Evolutionary conservation across 2,329 filamentous ascomycete species (phyloP), one percentile per base, ranked within the genome.

Genomic region (Sclerotiophoma versabilis): DNA sequence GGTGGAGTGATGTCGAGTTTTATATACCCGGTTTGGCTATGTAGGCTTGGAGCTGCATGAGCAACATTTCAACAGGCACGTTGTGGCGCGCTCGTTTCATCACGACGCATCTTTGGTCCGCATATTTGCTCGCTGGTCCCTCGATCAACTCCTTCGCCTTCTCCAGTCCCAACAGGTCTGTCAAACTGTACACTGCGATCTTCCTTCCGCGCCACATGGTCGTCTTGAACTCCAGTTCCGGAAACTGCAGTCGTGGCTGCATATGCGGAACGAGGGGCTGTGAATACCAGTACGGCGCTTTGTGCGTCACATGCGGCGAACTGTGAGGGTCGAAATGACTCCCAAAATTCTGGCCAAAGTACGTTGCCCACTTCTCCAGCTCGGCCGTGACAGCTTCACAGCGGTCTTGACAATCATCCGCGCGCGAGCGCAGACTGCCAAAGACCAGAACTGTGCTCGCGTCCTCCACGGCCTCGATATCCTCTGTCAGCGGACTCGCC

Each of bases 131-230:
- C 0, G 57, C 61, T 12, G 33, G 12, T 1, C 52, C 42, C 17
- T 32, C 29, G 3, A 73, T 49, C 54, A 76, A 41, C 30, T 64
- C 56, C 15, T 42, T 33, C 5, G 67, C 44, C 33, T 53, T 66
- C 14, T 73, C 68, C 32, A 65, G 62, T 2, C 73, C 72, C 8
- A 76, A 53, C 46, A 76, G 32, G 49, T 75, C 74, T 10, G 23
- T 37, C 38, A 76, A 50, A 51, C 71, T 71, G 48, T 75, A 75
- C 50, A 76, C 60, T 2, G 72, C 57, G 4, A 76, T 61, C 42
- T 66, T 63, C 8, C 43, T 57, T 7, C 69, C 72, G 36, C 66
- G 48, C 68, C 70, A 76, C 10, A 25, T 20, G 3, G 69, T 66
- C 0, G 64, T 73, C 27, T 55, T 63, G 43, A 69, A 74, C 10